phyloP scores from a whole-genome alignment of 2,329 filamentous ascomycete species.

The Hymenotorrendiella dingleyae region DNA sequence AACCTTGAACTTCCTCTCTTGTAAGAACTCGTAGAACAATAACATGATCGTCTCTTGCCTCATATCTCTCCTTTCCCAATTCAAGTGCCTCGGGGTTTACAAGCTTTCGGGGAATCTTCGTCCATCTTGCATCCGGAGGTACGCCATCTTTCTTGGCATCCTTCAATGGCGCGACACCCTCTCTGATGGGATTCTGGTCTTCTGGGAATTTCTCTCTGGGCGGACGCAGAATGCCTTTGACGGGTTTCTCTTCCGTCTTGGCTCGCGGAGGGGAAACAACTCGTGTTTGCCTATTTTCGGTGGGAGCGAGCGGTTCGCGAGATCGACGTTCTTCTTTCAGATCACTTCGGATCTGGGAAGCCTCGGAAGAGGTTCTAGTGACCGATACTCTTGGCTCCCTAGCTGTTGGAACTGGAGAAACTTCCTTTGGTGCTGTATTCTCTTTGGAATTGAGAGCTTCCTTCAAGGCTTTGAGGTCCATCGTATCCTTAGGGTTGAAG shows the following conservation, averaged over 20 bases:
- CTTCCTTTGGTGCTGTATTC: conserved; percentile 14
- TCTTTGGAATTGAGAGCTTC: conserved; percentile 26
- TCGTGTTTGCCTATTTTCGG: conserved; percentile 34
- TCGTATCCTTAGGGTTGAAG: conserved; percentile 31
- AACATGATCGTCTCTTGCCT: conserved; percentile 88
- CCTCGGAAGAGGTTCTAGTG: conserved; percentile 21
- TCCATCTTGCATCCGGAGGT: conserved; percentile 79
- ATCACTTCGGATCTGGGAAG: conserved; percentile 21
- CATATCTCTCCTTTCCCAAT: conserved; percentile 82
- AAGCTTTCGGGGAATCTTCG: conserved; percentile 80
- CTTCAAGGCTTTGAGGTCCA: conserved; percentile 30
- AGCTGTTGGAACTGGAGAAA: conserved; percentile 12
- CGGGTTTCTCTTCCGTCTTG: conserved; percentile 60
- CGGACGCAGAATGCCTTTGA: conserved; percentile 80
- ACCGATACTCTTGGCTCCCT: conserved; percentile 18
- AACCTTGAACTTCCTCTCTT: conserved; percentile 83
- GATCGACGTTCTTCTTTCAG: conserved; percentile 20
- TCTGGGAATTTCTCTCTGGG: conserved; percentile 83
- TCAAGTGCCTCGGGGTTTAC: conserved; percentile 87
- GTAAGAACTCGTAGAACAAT: conserved; percentile 85
- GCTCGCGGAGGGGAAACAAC: conserved; percentile 65
- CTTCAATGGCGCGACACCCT: conserved; percentile 91
- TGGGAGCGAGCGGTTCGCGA: conserved; percentile 17
- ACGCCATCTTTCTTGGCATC: conserved; percentile 74
- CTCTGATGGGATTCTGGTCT: conserved; percentile 73